A percentile compares a stretch with the other conserved stretches of the same genome.
phyloP scores from a whole-genome alignment of 768 basidiomycete species.

The Termitomyces sp. region DNA sequence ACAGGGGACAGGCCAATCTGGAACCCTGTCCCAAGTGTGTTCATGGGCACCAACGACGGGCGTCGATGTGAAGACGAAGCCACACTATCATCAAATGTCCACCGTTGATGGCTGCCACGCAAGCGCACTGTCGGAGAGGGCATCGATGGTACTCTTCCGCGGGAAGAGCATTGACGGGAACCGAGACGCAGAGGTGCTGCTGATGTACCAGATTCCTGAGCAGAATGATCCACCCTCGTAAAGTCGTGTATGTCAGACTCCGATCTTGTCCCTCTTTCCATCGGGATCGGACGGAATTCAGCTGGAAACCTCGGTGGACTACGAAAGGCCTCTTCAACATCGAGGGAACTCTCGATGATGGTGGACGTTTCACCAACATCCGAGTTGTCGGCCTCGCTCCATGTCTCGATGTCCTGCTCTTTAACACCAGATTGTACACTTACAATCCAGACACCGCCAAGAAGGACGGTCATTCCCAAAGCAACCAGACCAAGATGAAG shows the following conservation, averaged over 20 bases:
- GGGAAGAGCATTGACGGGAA: slow-evolving; percentile 3
- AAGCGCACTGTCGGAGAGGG: neutral
- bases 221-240: neutral
- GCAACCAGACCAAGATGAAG: slow-evolving; percentile 72
- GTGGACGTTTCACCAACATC: slow-evolving; percentile 23
- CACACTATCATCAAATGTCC: slow-evolving; percentile 5
- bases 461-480: slow-evolving; percentile 70
- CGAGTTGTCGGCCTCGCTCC: slow-evolving; percentile 37
- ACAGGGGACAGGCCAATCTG: slow-evolving; percentile 72
- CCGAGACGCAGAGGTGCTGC: neutral
- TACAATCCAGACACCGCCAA: slow-evolving; percentile 88
- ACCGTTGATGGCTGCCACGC: slow-evolving; percentile 1
- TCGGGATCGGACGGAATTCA: slow-evolving; percentile 16
- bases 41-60: slow-evolving; percentile 26
- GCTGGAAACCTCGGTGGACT: neutral
- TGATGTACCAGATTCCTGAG: neutral
- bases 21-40: slow-evolving; percentile 48
- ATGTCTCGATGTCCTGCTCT: slow-evolving; percentile 41
- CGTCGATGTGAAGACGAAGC: neutral
- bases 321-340: neutral
- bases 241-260: slow-evolving; percentile 21
- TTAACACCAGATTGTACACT: slow-evolving; percentile 65
- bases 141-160: neutral
- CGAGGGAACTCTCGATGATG: slow-evolving; percentile 13
- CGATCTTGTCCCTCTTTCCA: slow-evolving; percentile 28